Evolutionary conservation across 345 rosid species (phyloP).

Genomic region (Eucalyptus erythrocorys): DNA sequence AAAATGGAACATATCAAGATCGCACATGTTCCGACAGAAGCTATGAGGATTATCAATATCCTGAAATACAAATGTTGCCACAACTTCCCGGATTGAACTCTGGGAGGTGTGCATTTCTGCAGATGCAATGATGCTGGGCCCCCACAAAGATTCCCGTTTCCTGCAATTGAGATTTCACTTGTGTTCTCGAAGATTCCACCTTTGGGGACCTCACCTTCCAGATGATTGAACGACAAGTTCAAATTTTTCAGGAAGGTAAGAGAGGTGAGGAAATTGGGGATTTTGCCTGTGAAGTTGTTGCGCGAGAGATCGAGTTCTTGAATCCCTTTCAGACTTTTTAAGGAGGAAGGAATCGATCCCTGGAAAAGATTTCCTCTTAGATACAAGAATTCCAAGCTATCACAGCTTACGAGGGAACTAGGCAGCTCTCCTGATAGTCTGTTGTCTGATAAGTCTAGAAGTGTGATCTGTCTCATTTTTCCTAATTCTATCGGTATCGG

Average conservation of each 20-base stretch:
- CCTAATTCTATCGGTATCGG: background rate
- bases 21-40: background rate
- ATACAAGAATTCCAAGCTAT: background rate
- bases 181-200: conserved; percentile 1
- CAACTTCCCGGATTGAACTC: background rate
- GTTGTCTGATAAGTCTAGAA: conserved; percentile 4
- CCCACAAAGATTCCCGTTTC: conserved; percentile 11
- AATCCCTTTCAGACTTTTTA: conserved; percentile 1
- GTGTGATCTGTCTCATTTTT: background rate
- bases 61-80: background rate
- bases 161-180: conserved; percentile 1
- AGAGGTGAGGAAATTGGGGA: conserved; percentile 4
- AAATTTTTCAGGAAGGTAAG: background rate
- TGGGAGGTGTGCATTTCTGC: background rate
- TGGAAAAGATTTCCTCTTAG: background rate
- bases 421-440: conserved; percentile 10
- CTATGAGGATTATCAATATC: background rate
- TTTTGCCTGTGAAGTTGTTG: conserved; percentile 9
- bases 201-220: conserved; percentile 9
- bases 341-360: conserved; percentile 3
- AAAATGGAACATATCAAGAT: background rate
- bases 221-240: conserved; percentile 12
- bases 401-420: conserved; percentile 2
- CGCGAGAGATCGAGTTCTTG: conserved; percentile 9
- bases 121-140: background rate